Base-by-base conservation (phyloP, 306 rosid genomes). In the Ormosia emarginata region DNA sequence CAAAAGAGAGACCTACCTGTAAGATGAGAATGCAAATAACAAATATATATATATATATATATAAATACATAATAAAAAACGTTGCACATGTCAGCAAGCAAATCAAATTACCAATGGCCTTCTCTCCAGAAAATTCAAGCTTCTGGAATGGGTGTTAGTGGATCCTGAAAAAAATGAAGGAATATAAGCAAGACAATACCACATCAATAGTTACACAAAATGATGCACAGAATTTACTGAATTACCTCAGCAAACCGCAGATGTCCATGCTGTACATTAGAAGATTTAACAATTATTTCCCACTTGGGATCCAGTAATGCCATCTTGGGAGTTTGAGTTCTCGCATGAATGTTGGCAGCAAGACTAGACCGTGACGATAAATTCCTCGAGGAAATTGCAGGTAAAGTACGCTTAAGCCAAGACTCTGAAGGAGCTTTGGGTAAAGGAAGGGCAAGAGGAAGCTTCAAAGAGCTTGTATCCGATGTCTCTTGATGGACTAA, bases 351-450 rank as follows among this genome's bases (percentile, higher is more conserved):
- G 40, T 36, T 47, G 11, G 85, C 49, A 72, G 87, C 88, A 76
- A 63, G 83, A 52, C 82, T 85, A 79, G 89, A 86, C 62, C 79
- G 56, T 18, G 86, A 84, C 61, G 85, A 37, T 7, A 67, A n/a
- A 71, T 82, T 88, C 79, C 77, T 91, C 0, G 92, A 87, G 53
- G 94, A 90, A 84, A 91, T 74, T 11, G 86, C 40, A 3, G 97
- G 98, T 79, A 93, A 87, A 36, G 97, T 84, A 30, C 89, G 95
- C 83, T 88, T 88, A 47, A 95, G 90, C 98, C 98, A 95, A 75
- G 98, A 95, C 57, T 95, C 97, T 34, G 98, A 91, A 37, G 98
- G 98, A 69, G 97, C 93, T 87, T 91, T 90, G 13, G 98, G 97
- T 71, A 78, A 83, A 41, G 95, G 98, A 33, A 89, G 93, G 53